Evolutionary conservation across 2,329 filamentous ascomycete genomes (phyloP).

Genomic region (Coleophoma crateriformis): DNA sequence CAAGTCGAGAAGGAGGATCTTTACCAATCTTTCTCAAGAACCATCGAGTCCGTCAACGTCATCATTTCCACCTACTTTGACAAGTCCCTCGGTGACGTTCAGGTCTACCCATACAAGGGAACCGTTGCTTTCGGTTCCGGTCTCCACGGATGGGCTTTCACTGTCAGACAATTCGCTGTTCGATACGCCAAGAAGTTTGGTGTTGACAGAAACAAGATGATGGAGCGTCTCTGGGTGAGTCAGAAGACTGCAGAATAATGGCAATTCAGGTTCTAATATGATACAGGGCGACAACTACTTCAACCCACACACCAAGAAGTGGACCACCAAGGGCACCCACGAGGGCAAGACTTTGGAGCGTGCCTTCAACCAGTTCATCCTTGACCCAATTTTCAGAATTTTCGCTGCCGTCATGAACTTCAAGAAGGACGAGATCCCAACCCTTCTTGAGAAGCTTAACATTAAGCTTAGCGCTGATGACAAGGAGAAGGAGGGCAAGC

Average conservation of each 20-base stretch:
- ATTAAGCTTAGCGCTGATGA: constrained; percentile 87
- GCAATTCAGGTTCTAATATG: constrained; percentile 15
- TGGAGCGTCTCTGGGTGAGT: constrained; percentile 96
- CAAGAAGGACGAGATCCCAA: constrained; percentile 87
- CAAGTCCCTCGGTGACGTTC: constrained; percentile 93
- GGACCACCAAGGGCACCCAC: constrained; percentile 80
- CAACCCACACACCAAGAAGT: constrained; percentile 99
- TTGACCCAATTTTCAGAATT: constrained; percentile 99
- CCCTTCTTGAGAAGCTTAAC: constrained; percentile 84
- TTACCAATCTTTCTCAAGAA: constrained; percentile 99
- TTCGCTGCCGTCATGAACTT: constrained; percentile 96
- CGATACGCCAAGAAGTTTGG: constrained; percentile 99
- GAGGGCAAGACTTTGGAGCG: constrained; percentile 91
- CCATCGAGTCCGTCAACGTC: constrained; percentile 99
- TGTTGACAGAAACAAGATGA: constrained; percentile 99
- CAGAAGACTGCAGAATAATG: background rate
- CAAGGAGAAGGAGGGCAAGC: constrained; percentile 93
- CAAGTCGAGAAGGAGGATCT: constrained; percentile 98
- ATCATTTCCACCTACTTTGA: constrained; percentile 99
- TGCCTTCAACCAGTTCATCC: constrained; percentile 99
- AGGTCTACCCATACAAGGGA: constrained; percentile 96
- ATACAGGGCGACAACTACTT: constrained; percentile 91
- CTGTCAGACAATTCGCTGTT: constrained; percentile 92
- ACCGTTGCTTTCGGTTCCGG: constrained; percentile 99
- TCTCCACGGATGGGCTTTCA: constrained; percentile 99